Conservation (phyloP, 306 rosid genomes). For the Trichosanthes cucumerina region DNA sequence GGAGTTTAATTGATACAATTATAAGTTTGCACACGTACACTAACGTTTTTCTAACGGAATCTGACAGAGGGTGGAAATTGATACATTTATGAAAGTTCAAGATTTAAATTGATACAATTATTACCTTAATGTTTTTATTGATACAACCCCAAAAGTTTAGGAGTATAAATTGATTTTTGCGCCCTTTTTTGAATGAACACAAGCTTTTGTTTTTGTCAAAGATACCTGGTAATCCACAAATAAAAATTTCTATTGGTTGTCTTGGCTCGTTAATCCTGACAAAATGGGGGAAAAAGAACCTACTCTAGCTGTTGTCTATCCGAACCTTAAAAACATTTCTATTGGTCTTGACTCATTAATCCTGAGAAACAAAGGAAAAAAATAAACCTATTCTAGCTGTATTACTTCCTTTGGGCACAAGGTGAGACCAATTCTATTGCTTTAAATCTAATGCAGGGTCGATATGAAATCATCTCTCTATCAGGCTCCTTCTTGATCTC, state of each 20-base stretch:
- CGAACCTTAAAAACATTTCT: not conserved
- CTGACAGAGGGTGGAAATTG: too few species aligned
- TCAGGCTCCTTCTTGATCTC: constrained; percentile 93
- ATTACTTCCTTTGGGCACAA: not conserved
- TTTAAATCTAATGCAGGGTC: constrained; percentile 48
- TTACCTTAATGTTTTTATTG: too few species aligned
- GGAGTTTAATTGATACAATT: too few species aligned
- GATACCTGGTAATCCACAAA: not conserved
- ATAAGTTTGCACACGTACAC: too few species aligned
- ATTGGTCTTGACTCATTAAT: not conserved
- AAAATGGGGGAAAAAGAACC: not conserved
- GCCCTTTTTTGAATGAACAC: too few species aligned
- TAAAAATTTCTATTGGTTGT: too few species aligned
- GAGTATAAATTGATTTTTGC: too few species aligned
- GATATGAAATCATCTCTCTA: constrained; percentile 76
- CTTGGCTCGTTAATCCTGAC: not conserved
- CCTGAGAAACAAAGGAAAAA: not conserved
- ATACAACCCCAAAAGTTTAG: too few species aligned
- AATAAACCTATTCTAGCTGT: not conserved
- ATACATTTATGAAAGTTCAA: too few species aligned
- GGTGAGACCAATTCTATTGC: not conserved
- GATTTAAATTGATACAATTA: too few species aligned
- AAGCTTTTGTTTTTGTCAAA: not conserved
- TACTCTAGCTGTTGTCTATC: not conserved
- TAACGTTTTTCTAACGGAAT: too few species aligned